phyloP scores from a whole-genome alignment of 1,139 yeast species.

The Taiozyma onychis region DNA sequence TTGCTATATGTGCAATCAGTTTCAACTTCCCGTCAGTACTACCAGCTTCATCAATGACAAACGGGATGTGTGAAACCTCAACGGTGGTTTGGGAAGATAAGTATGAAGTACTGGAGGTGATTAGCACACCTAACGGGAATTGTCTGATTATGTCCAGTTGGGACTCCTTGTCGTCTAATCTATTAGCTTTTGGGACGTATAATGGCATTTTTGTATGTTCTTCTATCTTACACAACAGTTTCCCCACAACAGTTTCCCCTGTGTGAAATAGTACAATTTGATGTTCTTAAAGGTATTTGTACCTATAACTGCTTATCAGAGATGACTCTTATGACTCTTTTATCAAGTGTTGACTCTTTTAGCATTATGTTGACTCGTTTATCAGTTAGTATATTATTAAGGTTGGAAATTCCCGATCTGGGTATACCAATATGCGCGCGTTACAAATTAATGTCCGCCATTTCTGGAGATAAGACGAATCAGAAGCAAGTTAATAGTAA shows the following conservation, averaged over 20 bases:
- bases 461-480: too few species aligned
- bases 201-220: slow-evolving; percentile 1
- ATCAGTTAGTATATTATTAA: too few species aligned
- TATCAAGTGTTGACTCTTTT: too few species aligned
- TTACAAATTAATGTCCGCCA: too few species aligned
- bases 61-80: slow-evolving; percentile 58
- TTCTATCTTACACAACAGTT: background rate
- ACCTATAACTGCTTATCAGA: background rate
- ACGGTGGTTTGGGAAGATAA: slow-evolving; percentile 24
- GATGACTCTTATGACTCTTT: background rate
- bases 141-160: slow-evolving; percentile 38
- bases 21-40: slow-evolving; percentile 34
- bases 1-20: slow-evolving; percentile 55
- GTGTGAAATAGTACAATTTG: too few species aligned
- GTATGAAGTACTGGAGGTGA: slow-evolving; percentile 32
- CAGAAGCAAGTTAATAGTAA: too few species aligned
- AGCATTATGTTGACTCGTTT: too few species aligned
- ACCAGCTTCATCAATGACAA: slow-evolving; percentile 33
- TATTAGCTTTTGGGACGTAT: slow-evolving; percentile 24
- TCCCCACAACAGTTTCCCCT: too few species aligned
- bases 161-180: slow-evolving; percentile 31
- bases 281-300: background rate
- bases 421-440: background rate
- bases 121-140: slow-evolving; percentile 49
- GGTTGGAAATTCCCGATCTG: background rate